phyloP scores from a whole-genome alignment of 139 green algal species.

The Coelastrella sp. region DNA sequence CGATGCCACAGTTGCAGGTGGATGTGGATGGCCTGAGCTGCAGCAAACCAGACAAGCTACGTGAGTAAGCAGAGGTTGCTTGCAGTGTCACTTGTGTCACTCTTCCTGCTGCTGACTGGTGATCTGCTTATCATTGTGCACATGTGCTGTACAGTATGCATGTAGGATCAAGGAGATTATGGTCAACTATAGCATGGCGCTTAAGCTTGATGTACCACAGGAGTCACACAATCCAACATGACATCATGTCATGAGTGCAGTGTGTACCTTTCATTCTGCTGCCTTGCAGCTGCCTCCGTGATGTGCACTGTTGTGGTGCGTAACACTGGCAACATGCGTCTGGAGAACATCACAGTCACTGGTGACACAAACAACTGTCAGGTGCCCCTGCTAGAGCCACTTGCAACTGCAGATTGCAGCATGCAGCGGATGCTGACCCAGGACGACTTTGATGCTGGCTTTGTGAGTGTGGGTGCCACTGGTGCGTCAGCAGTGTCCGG shows the following conservation, averaged over 20 bases:
- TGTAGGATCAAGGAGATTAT: neutral
- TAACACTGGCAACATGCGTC: neutral
- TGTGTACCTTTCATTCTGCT: neutral
- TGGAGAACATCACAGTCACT: neutral
- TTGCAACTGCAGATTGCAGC: too few relatives aligned
- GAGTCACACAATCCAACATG: neutral
- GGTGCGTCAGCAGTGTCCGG: neutral
- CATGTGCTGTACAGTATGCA: neutral
- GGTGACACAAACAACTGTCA: constrained; percentile 8
- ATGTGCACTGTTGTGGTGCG: neutral
- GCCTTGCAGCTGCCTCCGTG: neutral
- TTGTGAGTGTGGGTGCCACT: neutral
- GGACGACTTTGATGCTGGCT: too few relatives aligned
- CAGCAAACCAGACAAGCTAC: neutral
- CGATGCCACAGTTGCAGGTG: neutral
- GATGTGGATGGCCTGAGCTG: constrained; percentile 1
- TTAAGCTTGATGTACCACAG: neutral
- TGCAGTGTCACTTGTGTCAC: neutral
- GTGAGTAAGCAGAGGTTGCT: neutral
- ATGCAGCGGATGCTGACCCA: too few relatives aligned
- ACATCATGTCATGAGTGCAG: neutral
- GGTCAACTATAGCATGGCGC: neutral
- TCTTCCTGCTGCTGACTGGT: neutral
- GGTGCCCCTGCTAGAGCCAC: too few relatives aligned
- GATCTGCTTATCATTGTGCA: neutral